A percentile compares a stretch with the other conserved stretches of the same genome.
Evolutionary conservation across 768 basidiomycete species (phyloP).

Genomic region (Leccinum disarticulatum): DNA sequence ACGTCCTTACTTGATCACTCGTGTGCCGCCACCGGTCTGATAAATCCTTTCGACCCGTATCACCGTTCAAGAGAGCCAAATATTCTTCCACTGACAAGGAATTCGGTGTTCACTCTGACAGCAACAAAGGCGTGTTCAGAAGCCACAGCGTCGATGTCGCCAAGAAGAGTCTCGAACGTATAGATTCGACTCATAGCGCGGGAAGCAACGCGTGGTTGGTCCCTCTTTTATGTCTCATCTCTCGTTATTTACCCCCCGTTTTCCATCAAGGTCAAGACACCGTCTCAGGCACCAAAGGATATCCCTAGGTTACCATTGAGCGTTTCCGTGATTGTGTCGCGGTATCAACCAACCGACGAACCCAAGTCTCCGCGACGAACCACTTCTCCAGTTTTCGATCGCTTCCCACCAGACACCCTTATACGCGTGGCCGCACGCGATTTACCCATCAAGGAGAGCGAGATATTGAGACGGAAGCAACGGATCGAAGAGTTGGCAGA

Average conservation of each 20-base stretch:
- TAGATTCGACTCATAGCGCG: constrained; percentile 48
- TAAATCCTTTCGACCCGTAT: too few relatives aligned
- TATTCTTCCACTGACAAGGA: constrained; percentile 30
- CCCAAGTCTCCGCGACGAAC: constrained; percentile 23
- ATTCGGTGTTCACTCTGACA: constrained; percentile 31
- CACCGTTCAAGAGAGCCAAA: too few relatives aligned
- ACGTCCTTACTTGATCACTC: constrained; percentile 25
- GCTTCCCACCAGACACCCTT: constrained; percentile 29
- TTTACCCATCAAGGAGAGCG: constrained; percentile 19
- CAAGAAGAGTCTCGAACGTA: constrained; percentile 18
- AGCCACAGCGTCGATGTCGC: constrained; percentile 33
- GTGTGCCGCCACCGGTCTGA: constrained; percentile 4
- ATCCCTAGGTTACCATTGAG: constrained; percentile 64
- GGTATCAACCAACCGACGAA: constrained; percentile 50
- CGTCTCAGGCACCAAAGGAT: constrained; percentile 59
- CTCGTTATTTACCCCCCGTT: constrained; percentile 2
- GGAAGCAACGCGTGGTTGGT: constrained; percentile 64
- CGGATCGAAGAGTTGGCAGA: constrained; percentile 41
- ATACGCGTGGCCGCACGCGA: constrained; percentile 19
- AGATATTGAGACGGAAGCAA: constrained; percentile 21
- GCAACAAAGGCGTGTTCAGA: constrained; percentile 16
- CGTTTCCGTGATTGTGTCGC: constrained; percentile 61
- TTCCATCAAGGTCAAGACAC: constrained; percentile 44
- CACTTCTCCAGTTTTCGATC: constrained; percentile 34
- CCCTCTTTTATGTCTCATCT: background rate